Base-by-base conservation (phyloP, 2,329 filamentous ascomycete genomes). In the Microdochium nivale region DNA sequence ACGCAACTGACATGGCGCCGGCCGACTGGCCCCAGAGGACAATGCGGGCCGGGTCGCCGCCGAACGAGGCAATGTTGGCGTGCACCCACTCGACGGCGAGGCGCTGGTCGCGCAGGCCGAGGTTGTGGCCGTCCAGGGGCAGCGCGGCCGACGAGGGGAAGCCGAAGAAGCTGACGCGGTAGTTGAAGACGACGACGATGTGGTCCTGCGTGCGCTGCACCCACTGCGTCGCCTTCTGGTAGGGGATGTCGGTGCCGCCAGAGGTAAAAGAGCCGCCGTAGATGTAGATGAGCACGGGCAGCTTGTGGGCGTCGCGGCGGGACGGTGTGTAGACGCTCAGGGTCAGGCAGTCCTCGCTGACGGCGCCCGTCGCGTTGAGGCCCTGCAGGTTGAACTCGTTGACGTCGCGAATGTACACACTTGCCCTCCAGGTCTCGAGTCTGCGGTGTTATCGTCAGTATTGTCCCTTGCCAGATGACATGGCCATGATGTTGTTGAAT, bases 101-200 rank as follows among this genome's bases (percentile, higher is more conserved):
- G 13, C 69, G 60, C 51, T 65, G 63, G 37, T 67, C 65, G 0
- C 65, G 57, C 4, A 67, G 55, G 1, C 63, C 63, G 11, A 67
- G 53, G 24, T 68, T 65, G 30, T 68, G 62, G 52, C 54, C 53
- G 30, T 51, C 35, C 10, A 61, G 58, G 13, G 56, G 53, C 8
- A 63, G 49, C 2, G 57, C 61, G 11, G 52, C 60, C 7, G 63
- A 61, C 21, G 67, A 66, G 5, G 68, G 67, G 50, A 69, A 70
- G 2, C 68, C 68, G 32, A 70, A 64, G 40, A 71, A 66, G 40
- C 63, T 65, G 30, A 70, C 54, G 40, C 69, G 62, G 48, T 69
- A 71, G 52, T 68, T 70, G 23, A 65, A 58, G 2, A 56, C 57
- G 14, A 68, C 65, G 35, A 68, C 62, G n/a, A 68, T 59, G 49